phyloP scores from a whole-genome alignment of 176 grass and related monocot species.

The Luzula sylvatica region DNA sequence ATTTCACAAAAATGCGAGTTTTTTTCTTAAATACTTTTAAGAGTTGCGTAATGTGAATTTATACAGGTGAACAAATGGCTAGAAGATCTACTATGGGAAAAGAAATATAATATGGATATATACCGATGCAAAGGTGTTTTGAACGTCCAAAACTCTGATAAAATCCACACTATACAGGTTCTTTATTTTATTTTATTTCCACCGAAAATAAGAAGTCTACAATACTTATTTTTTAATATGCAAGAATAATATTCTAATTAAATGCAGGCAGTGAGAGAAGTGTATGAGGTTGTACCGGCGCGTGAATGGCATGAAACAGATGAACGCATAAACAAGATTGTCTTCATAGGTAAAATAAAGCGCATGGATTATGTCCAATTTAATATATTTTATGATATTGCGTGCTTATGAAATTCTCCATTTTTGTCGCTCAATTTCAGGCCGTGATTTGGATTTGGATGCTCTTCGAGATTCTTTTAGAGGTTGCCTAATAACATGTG shows the following conservation, averaged over 20 bases:
- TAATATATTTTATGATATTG: not conserved
- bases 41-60: slow-evolving; percentile 11
- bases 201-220: too few species aligned
- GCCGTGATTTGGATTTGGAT: slow-evolving; percentile 58
- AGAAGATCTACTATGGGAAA: slow-evolving; percentile 98
- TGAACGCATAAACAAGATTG: slow-evolving; percentile 62
- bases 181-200: too few species aligned
- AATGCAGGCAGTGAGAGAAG: slow-evolving; percentile 89
- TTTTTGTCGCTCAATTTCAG: slow-evolving; percentile 29
- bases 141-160: slow-evolving; percentile 54
- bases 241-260: not conserved
- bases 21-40: too few species aligned
- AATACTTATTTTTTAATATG: too few species aligned
- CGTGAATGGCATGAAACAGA: slow-evolving; percentile 55
- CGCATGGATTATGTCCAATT: not conserved
- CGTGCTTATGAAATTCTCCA: not conserved
- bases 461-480: slow-evolving; percentile 61
- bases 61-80: slow-evolving; percentile 68
- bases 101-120: slow-evolving; percentile 56
- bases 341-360: slow-evolving; percentile 68
- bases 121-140: slow-evolving; percentile 94
- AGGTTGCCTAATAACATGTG: slow-evolving; percentile 29
- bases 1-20: not conserved
- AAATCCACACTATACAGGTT: slow-evolving; percentile 91
- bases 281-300: slow-evolving; percentile 77